These are phyloP conservation scores for Nothopassalora personata DNA, from an alignment of 2,329 filamentous ascomycete genomes.

Conservation along the genomic window DNA sequence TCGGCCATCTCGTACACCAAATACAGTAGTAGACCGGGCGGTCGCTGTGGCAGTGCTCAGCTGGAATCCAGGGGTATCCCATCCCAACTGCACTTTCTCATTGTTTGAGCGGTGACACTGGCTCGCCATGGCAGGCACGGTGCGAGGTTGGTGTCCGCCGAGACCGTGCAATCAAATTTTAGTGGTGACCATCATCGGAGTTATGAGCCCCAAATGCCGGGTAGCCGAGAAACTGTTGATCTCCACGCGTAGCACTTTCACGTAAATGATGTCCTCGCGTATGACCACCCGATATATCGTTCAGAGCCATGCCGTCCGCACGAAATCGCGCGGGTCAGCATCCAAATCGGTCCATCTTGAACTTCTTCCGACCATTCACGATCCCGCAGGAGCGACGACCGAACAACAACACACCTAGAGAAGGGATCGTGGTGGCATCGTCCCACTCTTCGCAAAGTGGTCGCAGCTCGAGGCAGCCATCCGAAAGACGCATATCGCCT, in stretches of 20 bases:
- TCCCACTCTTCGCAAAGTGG: neutral
- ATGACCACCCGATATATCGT: neutral
- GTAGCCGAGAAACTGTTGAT: neutral
- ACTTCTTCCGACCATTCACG: slow-evolving; percentile 47
- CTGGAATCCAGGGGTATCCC: neutral
- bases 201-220: neutral
- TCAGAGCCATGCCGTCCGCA: neutral
- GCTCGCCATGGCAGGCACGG: too few relatives aligned
- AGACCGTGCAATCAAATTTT: neutral
- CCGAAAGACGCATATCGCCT: neutral
- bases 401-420: neutral
- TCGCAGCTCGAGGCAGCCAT: neutral
- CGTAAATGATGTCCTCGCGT: neutral
- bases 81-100: neutral
- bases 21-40: neutral
- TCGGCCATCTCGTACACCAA: neutral
- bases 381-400: neutral
- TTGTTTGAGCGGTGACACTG: neutral
- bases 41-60: neutral
- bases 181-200: neutral
- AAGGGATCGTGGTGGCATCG: slow-evolving; percentile 3
- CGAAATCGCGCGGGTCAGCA: slow-evolving; percentile 35
- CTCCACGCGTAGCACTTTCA: neutral
- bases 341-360: slow-evolving; percentile 46
- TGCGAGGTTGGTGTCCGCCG: too few relatives aligned